A percentile compares a stretch with the other conserved stretches of the same genome.
These are phyloP conservation scores for Penicillium sp. DNA, from an alignment of 2,329 filamentous ascomycete species.

Conservation along the genomic window DNA sequence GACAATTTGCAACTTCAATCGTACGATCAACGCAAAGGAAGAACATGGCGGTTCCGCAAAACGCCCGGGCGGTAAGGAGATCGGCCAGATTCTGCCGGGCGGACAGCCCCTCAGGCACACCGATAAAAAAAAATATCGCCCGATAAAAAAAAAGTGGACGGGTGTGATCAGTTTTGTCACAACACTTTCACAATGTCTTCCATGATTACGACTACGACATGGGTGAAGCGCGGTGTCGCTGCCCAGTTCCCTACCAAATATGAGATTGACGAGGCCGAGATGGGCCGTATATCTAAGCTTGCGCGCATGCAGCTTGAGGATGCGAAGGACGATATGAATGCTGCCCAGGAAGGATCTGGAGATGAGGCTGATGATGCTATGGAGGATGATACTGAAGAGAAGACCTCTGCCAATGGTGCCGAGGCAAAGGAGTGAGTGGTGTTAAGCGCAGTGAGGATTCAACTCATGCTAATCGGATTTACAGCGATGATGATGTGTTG, in stretches of 20 bases:
- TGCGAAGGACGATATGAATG: constrained; percentile 79
- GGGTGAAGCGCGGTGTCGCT: constrained; percentile 75
- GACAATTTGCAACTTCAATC: background rate
- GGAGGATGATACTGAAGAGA: constrained; percentile 27
- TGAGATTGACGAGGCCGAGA: constrained; percentile 72
- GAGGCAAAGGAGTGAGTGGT: constrained; percentile 25
- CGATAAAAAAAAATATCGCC: constrained; percentile 29
- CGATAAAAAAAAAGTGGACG: constrained; percentile 31
- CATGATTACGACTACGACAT: constrained; percentile 76
- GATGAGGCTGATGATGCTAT: constrained; percentile 33
- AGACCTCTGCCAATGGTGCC: constrained; percentile 22
- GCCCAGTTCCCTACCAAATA: constrained; percentile 75
- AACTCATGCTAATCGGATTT: constrained; percentile 14
- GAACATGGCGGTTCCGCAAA: constrained; percentile 11
- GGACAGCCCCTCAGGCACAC: constrained; percentile 27
- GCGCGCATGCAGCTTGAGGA: constrained; percentile 84
- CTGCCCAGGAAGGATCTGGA: constrained; percentile 58
- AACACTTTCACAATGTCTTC: constrained; percentile 41
- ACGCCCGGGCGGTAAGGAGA: constrained; percentile 29
- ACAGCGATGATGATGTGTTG: constrained; percentile 74
- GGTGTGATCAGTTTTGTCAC: constrained; percentile 16
- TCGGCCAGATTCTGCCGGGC: constrained; percentile 35
- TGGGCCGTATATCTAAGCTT: constrained; percentile 70
- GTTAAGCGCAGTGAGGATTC: background rate
- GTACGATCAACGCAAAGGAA: constrained; percentile 10